Evolutionary conservation across 2,329 filamentous ascomycete genomes (phyloP).

Genomic region (Tolypocladium tundrense): DNA sequence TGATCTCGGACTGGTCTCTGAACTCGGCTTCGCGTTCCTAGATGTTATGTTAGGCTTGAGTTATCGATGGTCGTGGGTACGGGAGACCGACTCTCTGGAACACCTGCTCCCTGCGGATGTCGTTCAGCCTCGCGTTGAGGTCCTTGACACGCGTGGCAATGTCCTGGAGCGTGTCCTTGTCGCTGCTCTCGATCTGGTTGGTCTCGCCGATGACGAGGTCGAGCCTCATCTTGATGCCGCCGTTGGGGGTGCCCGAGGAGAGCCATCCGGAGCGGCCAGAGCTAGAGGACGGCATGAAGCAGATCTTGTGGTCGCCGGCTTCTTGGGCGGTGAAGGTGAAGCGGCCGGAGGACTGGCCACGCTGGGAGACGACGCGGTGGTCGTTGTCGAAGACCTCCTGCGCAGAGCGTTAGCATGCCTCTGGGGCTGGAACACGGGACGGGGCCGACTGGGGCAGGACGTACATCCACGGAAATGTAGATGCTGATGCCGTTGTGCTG

Average conservation of each 20-base stretch:
- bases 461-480: conserved; percentile 80
- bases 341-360: conserved; percentile 62
- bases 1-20: conserved; percentile 90
- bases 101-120: conserved; percentile 88
- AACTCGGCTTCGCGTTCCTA: conserved; percentile 97
- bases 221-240: conserved; percentile 72
- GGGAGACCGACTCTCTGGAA: conserved; percentile 68
- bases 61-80: background rate
- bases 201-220: conserved; percentile 94
- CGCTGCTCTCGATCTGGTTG: conserved; percentile 82
- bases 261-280: conserved; percentile 64
- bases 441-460: conserved; percentile 13
- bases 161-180: conserved; percentile 87
- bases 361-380: conserved; percentile 88
- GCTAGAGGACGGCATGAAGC: conserved; percentile 77
- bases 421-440: background rate
- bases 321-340: conserved; percentile 96
- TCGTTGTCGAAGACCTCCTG: conserved; percentile 93
- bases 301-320: conserved; percentile 90
- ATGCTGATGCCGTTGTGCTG: conserved; percentile 69
- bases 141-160: conserved; percentile 83
- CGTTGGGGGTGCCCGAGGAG: conserved; percentile 50
- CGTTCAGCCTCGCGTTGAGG: conserved; percentile 74
- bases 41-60: background rate
- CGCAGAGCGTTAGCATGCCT: background rate